A percentile compares a stretch with the other conserved stretches of the same genome.
phyloP scores from a whole-genome alignment of 768 basidiomycete genomes.

The Suillus decipiens region DNA sequence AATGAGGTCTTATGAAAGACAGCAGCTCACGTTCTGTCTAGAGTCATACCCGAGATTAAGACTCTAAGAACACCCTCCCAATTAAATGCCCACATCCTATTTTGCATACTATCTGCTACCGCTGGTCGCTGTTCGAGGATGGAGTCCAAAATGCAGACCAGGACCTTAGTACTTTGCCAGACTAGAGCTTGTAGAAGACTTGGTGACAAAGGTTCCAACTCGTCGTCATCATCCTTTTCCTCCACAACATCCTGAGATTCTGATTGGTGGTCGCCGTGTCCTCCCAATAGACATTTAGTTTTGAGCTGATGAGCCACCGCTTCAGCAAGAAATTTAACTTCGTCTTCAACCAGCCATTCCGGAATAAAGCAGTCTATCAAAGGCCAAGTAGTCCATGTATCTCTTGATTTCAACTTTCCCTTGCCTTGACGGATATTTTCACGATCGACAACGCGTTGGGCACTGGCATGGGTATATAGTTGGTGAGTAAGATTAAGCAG shows the following conservation, averaged over 20 bases:
- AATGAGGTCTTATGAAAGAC: conserved; percentile 13
- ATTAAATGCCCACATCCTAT: conserved; percentile 58
- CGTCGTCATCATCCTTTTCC: conserved; percentile 34
- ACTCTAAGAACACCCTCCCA: conserved; percentile 68
- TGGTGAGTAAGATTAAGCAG: conserved; percentile 61
- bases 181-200: conserved; percentile 40
- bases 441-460: conserved; percentile 10
- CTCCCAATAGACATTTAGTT: neutral
- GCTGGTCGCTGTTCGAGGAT: conserved; percentile 58
- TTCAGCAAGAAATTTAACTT: conserved; percentile 52
- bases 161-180: conserved; percentile 42
- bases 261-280: conserved; percentile 10
- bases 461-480: conserved; percentile 35
- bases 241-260: conserved; percentile 23
- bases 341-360: conserved; percentile 73
- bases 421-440: conserved; percentile 31
- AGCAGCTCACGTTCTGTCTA: conserved; percentile 30
- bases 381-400: conserved; percentile 80
- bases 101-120: conserved; percentile 61
- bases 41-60: conserved; percentile 42
- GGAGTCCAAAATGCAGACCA: conserved; percentile 54
- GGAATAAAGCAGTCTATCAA: conserved; percentile 67
- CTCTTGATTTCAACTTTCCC: conserved; percentile 25
- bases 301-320: conserved; percentile 32
- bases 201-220: conserved; percentile 30